A percentile compares a stretch with the other conserved stretches of the same genome.
Evolutionary conservation across 768 basidiomycete genomes (phyloP).

Genomic region (Bullera alba): DNA sequence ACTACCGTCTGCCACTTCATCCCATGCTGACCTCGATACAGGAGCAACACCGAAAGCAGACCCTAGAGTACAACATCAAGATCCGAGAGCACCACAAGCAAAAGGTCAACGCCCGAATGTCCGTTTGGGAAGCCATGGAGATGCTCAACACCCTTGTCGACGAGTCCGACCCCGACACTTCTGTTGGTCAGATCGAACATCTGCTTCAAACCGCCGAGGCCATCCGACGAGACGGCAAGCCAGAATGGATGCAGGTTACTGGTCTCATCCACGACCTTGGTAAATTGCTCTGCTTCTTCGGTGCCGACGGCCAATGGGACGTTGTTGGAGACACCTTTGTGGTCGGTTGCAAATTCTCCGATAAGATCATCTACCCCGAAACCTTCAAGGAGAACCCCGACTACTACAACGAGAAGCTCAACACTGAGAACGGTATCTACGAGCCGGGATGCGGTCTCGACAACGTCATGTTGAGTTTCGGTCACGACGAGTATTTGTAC

Average conservation of each 20-base stretch:
- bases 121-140: conserved; percentile 43
- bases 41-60: conserved; percentile 61
- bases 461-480: conserved; percentile 61
- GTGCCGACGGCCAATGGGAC: conserved; percentile 73
- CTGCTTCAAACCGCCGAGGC: conserved; percentile 58
- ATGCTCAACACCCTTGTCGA: conserved; percentile 75
- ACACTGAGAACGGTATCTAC: conserved; percentile 43
- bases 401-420: conserved; percentile 31
- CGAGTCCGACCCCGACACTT: conserved; percentile 72
- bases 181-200: conserved; percentile 71
- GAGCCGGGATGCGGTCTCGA: conserved; percentile 41
- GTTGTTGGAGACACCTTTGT: conserved; percentile 82
- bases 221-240: conserved; percentile 45
- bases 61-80: conserved; percentile 73
- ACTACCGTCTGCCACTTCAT: no score
- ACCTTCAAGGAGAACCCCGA: conserved; percentile 45
- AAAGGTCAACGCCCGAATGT: conserved; percentile 64
- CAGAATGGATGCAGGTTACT: conserved; percentile 55
- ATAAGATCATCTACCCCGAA: conserved; percentile 48
- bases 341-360: conserved; percentile 78
- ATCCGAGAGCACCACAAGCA: conserved; percentile 66
- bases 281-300: conserved; percentile 72
- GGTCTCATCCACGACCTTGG: conserved; percentile 85
- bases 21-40: conserved; percentile 37
- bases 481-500: conserved; percentile 89